A percentile compares a stretch with the other conserved stretches of the same genome.
Conservation (phyloP, 768 basidiomycete species). For the Phaeotremella fagi region DNA sequence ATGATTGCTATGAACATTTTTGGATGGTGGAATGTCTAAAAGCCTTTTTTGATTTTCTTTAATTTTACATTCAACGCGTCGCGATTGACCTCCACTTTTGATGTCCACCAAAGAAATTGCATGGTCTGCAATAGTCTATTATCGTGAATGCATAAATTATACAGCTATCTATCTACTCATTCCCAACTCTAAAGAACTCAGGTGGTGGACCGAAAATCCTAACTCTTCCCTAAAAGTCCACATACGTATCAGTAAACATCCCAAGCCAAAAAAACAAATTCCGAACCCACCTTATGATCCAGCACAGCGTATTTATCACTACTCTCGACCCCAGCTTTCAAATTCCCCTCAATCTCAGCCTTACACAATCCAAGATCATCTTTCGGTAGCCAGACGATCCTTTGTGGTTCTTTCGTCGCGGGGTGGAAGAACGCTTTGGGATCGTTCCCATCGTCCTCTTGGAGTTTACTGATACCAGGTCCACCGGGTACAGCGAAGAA, state of each 20-base stretch:
- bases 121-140: no score
- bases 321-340: constrained; percentile 55
- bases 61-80: no score
- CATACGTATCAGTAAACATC: not conserved
- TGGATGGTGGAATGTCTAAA: no score
- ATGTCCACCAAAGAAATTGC: no score
- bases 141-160: no score
- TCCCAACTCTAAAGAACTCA: no score
- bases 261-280: not conserved
- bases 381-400: constrained; percentile 75
- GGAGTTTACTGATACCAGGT: constrained; percentile 20
- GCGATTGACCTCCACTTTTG: no score
- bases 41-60: no score
- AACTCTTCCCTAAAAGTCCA: constrained; percentile 37
- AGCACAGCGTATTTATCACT: constrained; percentile 53
- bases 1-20: constrained; percentile 50
- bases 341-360: constrained; percentile 60
- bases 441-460: constrained; percentile 18
- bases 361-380: constrained; percentile 63
- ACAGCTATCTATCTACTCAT: no score
- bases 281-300: constrained; percentile 30
- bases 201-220: constrained; percentile 46
- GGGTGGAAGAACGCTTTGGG: constrained; percentile 70
- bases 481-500: constrained; percentile 42
- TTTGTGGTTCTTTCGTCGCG: constrained; percentile 65